These are phyloP conservation scores for Gnomoniopsis sp. DNA, from an alignment of 2,329 filamentous ascomycete genomes.

Conservation along the genomic window DNA sequence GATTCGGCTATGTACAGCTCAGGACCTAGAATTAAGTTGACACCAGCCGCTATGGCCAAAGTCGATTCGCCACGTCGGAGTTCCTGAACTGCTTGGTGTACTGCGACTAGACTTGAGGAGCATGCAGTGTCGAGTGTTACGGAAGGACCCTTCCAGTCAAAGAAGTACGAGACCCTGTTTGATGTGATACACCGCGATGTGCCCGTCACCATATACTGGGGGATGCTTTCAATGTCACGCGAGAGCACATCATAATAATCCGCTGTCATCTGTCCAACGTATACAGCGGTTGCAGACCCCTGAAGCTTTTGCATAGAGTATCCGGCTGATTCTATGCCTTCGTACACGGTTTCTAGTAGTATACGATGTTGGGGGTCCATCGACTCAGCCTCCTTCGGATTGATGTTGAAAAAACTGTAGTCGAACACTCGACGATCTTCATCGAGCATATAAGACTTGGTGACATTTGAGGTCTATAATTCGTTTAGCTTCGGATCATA, in stretches of 20 bases:
- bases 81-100: conserved; percentile 35
- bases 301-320: conserved; percentile 16
- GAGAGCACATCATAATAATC: not conserved
- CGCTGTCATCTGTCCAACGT: not conserved
- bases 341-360: conserved; percentile 21
- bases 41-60: conserved; percentile 31
- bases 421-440: conserved; percentile 13
- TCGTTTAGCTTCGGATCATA: not conserved
- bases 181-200: conserved; percentile 27
- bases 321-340: conserved; percentile 22
- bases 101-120: conserved; percentile 34
- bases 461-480: conserved; percentile 2
- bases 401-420: conserved; percentile 26
- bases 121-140: conserved; percentile 43
- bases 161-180: conserved; percentile 38
- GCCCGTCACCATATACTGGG: conserved; percentile 30
- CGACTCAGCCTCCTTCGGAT: conserved; percentile 19
- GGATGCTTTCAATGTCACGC: conserved; percentile 17
- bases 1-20: conserved; percentile 3
- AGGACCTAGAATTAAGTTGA: conserved; percentile 32
- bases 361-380: conserved; percentile 17
- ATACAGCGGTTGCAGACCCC: conserved; percentile 21
- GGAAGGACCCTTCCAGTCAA: conserved; percentile 35
- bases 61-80: conserved; percentile 28
- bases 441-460: not conserved